Percentiles rank a stretch among this genome's conserved stretches.
phyloP scores from a whole-genome alignment of 164 flowering plant species.

The Piper longum region DNA sequence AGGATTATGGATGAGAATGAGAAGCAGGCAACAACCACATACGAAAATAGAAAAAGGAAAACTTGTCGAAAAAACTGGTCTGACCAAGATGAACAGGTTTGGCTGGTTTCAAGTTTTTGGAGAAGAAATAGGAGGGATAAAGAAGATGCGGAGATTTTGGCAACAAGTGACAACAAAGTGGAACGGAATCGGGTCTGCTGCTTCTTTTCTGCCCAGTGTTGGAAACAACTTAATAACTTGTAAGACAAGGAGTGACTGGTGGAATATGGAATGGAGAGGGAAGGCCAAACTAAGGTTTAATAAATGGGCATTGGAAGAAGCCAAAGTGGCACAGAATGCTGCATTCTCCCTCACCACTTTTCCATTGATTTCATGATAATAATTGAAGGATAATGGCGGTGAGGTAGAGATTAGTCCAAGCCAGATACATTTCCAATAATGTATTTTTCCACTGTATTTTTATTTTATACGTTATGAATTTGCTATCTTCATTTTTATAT shows the following conservation, averaged over 20 bases:
- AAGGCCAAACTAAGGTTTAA: neutral
- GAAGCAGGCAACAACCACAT: neutral
- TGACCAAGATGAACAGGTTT: no score
- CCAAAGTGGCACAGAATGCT: conserved; percentile 1
- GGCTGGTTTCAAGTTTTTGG: no score
- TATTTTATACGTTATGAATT: no score
- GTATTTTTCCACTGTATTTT: no score
- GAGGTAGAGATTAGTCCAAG: conserved; percentile 16
- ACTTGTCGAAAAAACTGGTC: no score
- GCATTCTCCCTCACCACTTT: neutral
- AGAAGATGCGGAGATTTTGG: neutral
- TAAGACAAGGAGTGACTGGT: neutral
- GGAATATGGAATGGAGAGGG: neutral
- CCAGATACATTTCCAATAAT: neutral
- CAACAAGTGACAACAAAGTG: neutral
- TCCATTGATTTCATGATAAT: neutral
- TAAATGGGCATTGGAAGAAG: neutral
- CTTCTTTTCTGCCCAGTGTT: neutral
- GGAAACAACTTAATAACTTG: neutral
- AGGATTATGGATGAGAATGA: neutral
- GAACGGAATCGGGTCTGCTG: neutral
- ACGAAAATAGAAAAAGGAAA: neutral
- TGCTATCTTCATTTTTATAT: no score
- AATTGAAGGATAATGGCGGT: conserved; percentile 21
- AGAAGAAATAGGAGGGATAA: no score